Conservation (phyloP, 139 green algal genomes). For the Haematococcus sp. region DNA sequence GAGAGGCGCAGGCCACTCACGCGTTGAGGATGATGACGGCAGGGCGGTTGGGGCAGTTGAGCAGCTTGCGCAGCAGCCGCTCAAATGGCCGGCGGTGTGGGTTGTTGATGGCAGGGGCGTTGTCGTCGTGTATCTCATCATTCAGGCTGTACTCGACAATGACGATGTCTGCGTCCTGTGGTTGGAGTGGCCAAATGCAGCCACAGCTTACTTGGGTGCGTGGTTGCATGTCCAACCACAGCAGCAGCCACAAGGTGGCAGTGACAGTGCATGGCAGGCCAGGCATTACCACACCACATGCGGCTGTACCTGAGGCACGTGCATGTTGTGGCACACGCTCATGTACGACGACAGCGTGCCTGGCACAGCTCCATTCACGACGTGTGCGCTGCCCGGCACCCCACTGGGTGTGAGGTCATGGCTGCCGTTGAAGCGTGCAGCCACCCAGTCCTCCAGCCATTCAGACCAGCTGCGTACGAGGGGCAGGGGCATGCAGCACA, state of each 20-base stretch:
- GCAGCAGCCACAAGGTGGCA: too few relatives aligned
- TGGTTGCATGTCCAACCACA: too few relatives aligned
- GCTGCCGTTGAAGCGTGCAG: background rate
- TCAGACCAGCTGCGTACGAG: conserved; percentile 10
- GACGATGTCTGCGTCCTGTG: conserved; percentile 26
- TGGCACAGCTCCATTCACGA: conserved; percentile 38
- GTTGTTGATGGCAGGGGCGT: conserved; percentile 7
- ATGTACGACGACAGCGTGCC: conserved; percentile 17
- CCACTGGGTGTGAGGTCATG: background rate
- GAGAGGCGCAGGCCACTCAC: too few relatives aligned
- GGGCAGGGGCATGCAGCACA: too few relatives aligned
- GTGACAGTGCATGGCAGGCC: too few relatives aligned
- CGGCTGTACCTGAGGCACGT: conserved; percentile 23
- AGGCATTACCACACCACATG: too few relatives aligned
- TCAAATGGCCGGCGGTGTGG: conserved; percentile 30
- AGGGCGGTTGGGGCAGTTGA: conserved; percentile 32
- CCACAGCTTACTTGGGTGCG: too few relatives aligned
- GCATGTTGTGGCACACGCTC: conserved; percentile 28
- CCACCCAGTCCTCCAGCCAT: conserved; percentile 5
- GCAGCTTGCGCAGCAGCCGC: conserved; percentile 44
- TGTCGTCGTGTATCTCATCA: conserved; percentile 23
- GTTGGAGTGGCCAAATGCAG: too few relatives aligned
- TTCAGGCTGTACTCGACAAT: conserved; percentile 39
- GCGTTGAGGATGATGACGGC: conserved; percentile 36
- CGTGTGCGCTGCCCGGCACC: background rate